Percentiles rank a stretch among this genome's conserved stretches.
phyloP scores from a whole-genome alignment of 1,139 yeast genomes.

The Pichia kudriavzevii region DNA sequence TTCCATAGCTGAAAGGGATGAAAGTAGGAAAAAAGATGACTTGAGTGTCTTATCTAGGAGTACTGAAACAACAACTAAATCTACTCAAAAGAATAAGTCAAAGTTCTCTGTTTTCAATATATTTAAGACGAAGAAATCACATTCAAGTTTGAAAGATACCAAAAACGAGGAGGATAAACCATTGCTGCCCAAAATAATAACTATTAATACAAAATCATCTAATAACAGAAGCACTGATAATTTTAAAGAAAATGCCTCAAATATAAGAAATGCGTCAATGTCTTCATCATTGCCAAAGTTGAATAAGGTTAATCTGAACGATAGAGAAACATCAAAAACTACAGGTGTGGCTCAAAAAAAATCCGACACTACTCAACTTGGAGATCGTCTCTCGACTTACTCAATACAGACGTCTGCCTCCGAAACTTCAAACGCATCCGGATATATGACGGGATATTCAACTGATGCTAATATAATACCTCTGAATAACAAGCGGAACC shows the following conservation, averaged over 20 bases:
- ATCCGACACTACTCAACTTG: too few species aligned
- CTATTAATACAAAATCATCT: conserved; percentile 1
- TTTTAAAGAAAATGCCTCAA: too few species aligned
- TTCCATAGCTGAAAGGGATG: background rate
- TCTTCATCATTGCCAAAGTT: too few species aligned
- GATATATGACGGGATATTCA: conserved; percentile 28
- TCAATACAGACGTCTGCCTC: conserved; percentile 28
- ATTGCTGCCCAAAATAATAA: background rate
- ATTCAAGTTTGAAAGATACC: background rate
- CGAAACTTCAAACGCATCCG: conserved; percentile 30
- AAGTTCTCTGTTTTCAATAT: conserved; percentile 6
- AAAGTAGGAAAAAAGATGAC: conserved; percentile 1
- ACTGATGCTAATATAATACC: conserved; percentile 21
- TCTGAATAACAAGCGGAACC: conserved; percentile 1
- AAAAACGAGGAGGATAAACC: conserved; percentile 1
- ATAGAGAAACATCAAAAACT: too few species aligned
- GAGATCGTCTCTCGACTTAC: too few species aligned
- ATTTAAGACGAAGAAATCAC: conserved; percentile 5
- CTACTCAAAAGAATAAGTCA: background rate
- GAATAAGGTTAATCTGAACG: too few species aligned
- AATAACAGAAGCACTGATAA: background rate
- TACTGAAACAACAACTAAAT: conserved; percentile 1
- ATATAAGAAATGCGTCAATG: too few species aligned
- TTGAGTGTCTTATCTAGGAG: conserved; percentile 4
- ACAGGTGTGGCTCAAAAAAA: too few species aligned